Evolutionary conservation across 1,284 basidiomycete genomes (phyloP), one percentile per base, ranked within the genome.

Genomic region (Cryptococcus maquisensis): DNA sequence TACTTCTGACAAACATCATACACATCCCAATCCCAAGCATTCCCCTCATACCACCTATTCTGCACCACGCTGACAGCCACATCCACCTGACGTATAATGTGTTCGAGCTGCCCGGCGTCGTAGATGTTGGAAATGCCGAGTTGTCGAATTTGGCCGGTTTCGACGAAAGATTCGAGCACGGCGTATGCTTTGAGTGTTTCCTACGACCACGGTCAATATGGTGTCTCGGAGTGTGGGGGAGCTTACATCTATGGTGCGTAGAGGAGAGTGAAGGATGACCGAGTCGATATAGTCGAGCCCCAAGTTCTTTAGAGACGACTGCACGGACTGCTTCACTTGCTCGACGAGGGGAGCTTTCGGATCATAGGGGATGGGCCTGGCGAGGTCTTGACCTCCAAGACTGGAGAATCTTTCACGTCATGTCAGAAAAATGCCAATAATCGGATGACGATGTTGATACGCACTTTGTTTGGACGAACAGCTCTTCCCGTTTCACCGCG

Each of bases 51-150:
- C 88, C 88, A 90, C 50, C 87, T 74, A 71, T 90, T 89, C 73
- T 89, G 88, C 15, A 90, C 86, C 23, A 89, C 80, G 55, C 85
- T 81, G 3, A 87, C 81, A 55, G 79, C 80, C 35, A 86, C 79
- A 18, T 55, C 57, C 1, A 64, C 71, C 23, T 68, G 57, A 4
- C 78, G 73, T 35, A 79, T 79, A 39, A 89, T 69, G 40, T 79
- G 78, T 40, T 78, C 71, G 15, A 91, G 79, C 9, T 83, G 61
- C 1, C 65, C 65, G 1, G 83, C 79, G 59, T 88, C 84, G 67
- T 90, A 88, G 5, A 83, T 80, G 66, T 90, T 90, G 73, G 86
- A 87, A 41, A 91, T 76, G 0, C 88, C 88, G 49, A 90, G 84
- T 60, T 77, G 68, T 51, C 75, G 79, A 13, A 88, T 81, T 52